Evolutionary conservation across 345 rosid genomes (phyloP), one percentile per base, ranked within the genome.

Genomic region (Raphanus raphanistrum): DNA sequence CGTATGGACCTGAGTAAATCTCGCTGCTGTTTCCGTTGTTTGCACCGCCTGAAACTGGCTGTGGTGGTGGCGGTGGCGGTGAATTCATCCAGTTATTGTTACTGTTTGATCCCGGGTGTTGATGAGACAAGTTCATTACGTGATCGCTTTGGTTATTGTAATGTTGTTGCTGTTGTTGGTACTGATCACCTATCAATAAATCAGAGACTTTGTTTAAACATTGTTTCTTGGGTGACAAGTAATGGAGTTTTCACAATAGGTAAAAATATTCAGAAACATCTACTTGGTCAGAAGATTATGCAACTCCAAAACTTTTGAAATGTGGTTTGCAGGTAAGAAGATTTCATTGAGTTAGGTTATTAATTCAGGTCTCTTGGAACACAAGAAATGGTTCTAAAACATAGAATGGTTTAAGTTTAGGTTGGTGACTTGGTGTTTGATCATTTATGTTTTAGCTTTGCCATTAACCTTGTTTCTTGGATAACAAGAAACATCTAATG

Each of bases 1-100:
- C 86, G 0, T 79, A 79, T 13, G 88, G 86, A 1, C 90, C 88
- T 0, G 96, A 89, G 82, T 59, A 85, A 58, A 65, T 80, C 41
- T 91, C 92, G n/a, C 86, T 68, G 70, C 88, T 84, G 79, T 79
- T 63, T 26, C 76, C 79, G 55, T 5, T 50, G 55, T 50, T 50
- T 50, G n/a, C 3, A 6, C 55, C 55, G 21, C 80, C 76, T 50
- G 82, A 76, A 43, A 71, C 72, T 0, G 0, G 72, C 15, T 84
- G 77, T 6, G 86, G 79, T 25, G 80, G 80, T 5, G 75, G 76
- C n/a, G 83, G 68, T 4, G 88, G 79, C 17, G 71, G 75, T 15
- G 86, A 55, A 10, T 65, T 71, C 55, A 48, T 70, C 90, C 91
- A 84, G 7, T 61, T 77, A 38, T 68, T 86, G 4, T 43, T 79